phyloP scores from a whole-genome alignment of 257 asterid genomes.

The Solanum chiquidenum region DNA sequence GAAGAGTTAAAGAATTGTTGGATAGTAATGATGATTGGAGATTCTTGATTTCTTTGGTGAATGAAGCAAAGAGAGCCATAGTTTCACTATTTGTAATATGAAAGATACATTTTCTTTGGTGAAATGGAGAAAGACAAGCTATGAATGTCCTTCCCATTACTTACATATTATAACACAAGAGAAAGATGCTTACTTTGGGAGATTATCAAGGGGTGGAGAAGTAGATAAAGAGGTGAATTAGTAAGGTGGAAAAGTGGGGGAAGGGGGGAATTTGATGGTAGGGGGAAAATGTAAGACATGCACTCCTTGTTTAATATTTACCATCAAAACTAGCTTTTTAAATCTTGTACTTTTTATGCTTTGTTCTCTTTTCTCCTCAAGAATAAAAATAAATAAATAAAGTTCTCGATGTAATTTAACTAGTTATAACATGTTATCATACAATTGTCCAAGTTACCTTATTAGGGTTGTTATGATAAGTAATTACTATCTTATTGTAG shows the following conservation, averaged over 20 bases:
- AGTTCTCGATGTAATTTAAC: background rate
- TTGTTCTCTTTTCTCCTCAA: background rate
- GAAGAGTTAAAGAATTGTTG: background rate
- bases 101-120: background rate
- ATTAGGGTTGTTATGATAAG: background rate
- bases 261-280: background rate
- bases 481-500: background rate
- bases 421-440: background rate
- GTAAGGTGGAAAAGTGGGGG: background rate
- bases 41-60: background rate
- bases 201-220: background rate
- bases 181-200: background rate
- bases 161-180: background rate
- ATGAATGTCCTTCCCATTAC: background rate
- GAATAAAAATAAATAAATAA: background rate
- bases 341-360: background rate
- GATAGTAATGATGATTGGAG: slow-evolving; percentile 1
- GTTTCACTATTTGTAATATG: background rate
- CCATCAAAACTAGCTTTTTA: background rate
- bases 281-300: background rate
- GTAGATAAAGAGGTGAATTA: background rate
- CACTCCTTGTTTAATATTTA: background rate
- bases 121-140: slow-evolving; percentile 6
- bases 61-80: background rate
- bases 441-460: background rate